phyloP scores from a whole-genome alignment of 805 yeast species.

The Ogataea pilisensis region DNA sequence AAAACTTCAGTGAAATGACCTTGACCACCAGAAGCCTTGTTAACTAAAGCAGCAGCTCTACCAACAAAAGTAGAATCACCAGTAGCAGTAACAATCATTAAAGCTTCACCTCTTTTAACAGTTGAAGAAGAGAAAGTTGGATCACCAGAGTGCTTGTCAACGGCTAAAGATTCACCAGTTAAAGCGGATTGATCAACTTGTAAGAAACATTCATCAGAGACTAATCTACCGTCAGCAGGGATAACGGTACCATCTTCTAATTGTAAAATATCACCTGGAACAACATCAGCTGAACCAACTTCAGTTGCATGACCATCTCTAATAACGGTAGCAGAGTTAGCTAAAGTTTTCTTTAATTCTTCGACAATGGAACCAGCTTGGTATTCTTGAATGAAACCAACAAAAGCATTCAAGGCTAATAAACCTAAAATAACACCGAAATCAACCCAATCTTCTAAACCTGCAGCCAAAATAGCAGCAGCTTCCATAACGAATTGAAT shows the following conservation, averaged over 20 bases:
- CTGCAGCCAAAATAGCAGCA: conserved; percentile 91
- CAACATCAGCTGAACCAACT: conserved; percentile 78
- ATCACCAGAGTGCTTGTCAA: conserved; percentile 88
- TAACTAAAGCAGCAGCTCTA: conserved; percentile 94
- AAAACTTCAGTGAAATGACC: conserved; percentile 98
- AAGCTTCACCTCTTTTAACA: conserved; percentile 93
- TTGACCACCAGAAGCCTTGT: conserved; percentile 86
- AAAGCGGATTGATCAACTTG: conserved; percentile 96
- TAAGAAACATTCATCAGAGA: conserved; percentile 78
- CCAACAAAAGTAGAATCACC: conserved; percentile 97
- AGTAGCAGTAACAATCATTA: conserved; percentile 90
- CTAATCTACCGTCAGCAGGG: conserved; percentile 90
- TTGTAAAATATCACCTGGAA: conserved; percentile 93
- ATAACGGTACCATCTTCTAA: conserved; percentile 91
- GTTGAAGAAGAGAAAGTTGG: conserved; percentile 87
- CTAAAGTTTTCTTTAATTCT: conserved; percentile 86
- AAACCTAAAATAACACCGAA: conserved; percentile 89
- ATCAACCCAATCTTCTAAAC: conserved; percentile 94
- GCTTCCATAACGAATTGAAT: conserved; percentile 96
- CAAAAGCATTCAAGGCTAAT: conserved; percentile 74
- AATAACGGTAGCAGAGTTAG: conserved; percentile 76
- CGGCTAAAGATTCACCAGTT: conserved; percentile 97
- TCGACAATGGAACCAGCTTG: conserved; percentile 95
- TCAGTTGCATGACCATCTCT: conserved; percentile 81
- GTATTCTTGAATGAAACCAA: conserved; percentile 90